Evolutionary conservation across 441 rosid genomes (phyloP).

Genomic region (Theobroma grandiflorum): DNA sequence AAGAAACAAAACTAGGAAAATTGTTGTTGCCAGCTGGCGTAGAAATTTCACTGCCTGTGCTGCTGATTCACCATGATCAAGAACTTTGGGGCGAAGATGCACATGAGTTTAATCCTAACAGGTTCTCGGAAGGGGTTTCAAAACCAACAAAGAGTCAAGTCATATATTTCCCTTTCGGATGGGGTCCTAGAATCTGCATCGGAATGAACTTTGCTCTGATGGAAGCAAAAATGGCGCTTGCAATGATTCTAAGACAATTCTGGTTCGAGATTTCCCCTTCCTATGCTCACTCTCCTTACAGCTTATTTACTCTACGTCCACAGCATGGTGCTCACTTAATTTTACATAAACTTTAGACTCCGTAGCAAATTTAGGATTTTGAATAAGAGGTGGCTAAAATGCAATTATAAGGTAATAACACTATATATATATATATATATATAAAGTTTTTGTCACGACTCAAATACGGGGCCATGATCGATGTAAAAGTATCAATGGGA

Average conservation of each 20-base stretch:
- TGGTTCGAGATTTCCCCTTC: slow-evolving; percentile 14
- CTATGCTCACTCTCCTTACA: not conserved
- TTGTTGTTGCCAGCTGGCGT: not conserved
- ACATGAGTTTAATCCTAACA: slow-evolving; percentile 41
- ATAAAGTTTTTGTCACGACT: no score
- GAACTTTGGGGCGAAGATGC: slow-evolving; percentile 15
- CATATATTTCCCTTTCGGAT: slow-evolving; percentile 1
- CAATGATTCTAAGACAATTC: not conserved
- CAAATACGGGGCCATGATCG: no score
- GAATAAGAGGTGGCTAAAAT: no score
- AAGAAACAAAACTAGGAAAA: not conserved
- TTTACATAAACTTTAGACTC: slow-evolving; percentile 15
- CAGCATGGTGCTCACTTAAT: slow-evolving; percentile 35
- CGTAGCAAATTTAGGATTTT: no score
- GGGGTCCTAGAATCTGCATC: slow-evolving; percentile 22
- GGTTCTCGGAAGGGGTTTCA: slow-evolving; percentile 51
- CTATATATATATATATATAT: no score
- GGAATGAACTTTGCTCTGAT: slow-evolving; percentile 5
- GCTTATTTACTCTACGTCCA: slow-evolving; percentile 24
- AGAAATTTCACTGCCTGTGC: not conserved
- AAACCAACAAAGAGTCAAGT: slow-evolving; percentile 36
- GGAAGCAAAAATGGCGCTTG: slow-evolving; percentile 7
- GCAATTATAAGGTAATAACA: no score
- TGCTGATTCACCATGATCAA: not conserved
- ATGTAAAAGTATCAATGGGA: no score